Conservation (phyloP, 2,329 filamentous ascomycete species). For the Talaromyces sp. region DNA sequence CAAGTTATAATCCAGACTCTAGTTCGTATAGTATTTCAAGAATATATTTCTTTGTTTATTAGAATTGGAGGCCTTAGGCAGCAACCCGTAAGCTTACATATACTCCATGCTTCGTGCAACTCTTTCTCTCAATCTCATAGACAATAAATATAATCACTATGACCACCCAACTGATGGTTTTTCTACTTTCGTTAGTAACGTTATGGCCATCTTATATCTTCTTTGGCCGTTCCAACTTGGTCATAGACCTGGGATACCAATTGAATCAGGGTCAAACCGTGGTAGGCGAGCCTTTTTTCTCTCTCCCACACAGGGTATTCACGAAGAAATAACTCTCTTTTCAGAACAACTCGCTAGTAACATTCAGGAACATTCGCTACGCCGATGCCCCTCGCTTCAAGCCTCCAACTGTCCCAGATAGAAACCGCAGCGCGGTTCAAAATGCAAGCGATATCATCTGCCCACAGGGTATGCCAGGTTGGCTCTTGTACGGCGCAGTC, state of each 20-base stretch:
- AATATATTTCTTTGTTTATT: no score
- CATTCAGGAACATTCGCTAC: conserved; percentile 27
- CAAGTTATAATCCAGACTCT: no score
- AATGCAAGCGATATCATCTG: conserved; percentile 20
- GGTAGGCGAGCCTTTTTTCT: conserved; percentile 16
- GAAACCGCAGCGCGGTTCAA: conserved; percentile 20
- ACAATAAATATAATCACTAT: no score
- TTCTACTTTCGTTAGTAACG: no score
- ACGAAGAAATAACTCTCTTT: conserved; percentile 15
- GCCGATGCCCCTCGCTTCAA: conserved; percentile 32
- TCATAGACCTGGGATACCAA: conserved; percentile 51
- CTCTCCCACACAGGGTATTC: conserved; percentile 18
- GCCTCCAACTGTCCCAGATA: conserved; percentile 19
- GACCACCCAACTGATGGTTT: no score
- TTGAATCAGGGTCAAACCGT: conserved; percentile 41
- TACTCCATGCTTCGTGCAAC: no score
- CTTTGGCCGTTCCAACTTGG: no score
- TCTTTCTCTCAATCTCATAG: no score
- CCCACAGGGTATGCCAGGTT: conserved; percentile 28
- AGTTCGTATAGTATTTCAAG: no score
- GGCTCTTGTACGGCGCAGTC: conserved; percentile 15
- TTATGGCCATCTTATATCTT: no score
- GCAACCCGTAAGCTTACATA: no score
- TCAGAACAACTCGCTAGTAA: conserved; percentile 11
- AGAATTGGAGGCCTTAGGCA: no score